Evolutionary conservation across 345 rosid species (phyloP), one percentile per base, ranked within the genome.

Genomic region (Brassica juncea): DNA sequence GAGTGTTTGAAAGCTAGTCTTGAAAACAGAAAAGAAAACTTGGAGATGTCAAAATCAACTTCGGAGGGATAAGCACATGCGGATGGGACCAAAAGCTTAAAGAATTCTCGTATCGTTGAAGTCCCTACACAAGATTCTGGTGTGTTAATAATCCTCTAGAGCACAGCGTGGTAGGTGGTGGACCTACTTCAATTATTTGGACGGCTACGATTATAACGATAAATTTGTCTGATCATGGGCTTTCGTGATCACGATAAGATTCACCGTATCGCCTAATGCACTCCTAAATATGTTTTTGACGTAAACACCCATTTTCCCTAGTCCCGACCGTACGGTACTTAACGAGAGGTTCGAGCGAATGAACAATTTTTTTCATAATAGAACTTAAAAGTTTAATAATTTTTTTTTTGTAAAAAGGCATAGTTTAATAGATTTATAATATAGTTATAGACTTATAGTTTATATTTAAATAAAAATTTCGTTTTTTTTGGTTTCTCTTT

Each of bases 241-340:
- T 70, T 70, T 55, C n/a, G 30, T 63, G 79, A 74, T 80, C 39
- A 70, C 68, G 83, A 80, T 75, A 80, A 80, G 83, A 75, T 80
- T 44, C 54, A 44, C 54, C 54, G 54, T 12, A 44, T 44, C 54
- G 15, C 54, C 54, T 44, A 44, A 44, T 12, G 64, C 78, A 23
- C 63, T 59, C 77, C 16, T 25, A 4, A 2, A 6, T 3, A 23
- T 0, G 66, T 37, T 28, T 49, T 63, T 68, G 23, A 54, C 59
- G 59, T 16, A 6, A 16, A 54, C 25, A 54, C 9, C 57, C 19
- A 49, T n/a, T 49, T 8, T 49, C 21, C 19, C 57, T 49, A 49
- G 57, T 49, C 57, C 57, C 8, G 16, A 44, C 57, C 57, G 57
- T 49, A 49, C 57, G 19, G 57, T 49, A 49, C 57, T 49, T 49